These are phyloP conservation scores for Coemansia sp. DNA, from an alignment of 192 early-diverging fungal species.

Conservation along the genomic window DNA sequence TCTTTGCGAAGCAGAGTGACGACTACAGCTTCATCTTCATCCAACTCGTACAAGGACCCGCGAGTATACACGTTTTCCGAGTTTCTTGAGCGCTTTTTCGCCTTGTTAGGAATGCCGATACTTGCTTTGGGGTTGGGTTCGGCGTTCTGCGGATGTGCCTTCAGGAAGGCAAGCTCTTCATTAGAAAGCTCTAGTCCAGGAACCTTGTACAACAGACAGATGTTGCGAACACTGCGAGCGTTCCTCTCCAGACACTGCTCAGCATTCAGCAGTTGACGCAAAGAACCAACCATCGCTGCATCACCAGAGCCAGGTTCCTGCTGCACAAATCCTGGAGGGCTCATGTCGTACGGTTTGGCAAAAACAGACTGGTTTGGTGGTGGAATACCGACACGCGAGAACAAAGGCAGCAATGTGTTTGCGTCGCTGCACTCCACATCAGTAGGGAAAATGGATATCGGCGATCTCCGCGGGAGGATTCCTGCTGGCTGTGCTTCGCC, in stretches of 20 bases:
- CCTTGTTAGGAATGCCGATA: not conserved
- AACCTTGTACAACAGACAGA: conserved; percentile 43
- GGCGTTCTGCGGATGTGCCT: not conserved
- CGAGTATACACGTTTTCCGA: conserved; percentile 16
- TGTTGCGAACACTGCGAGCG: conserved; percentile 45
- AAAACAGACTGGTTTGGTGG: conserved; percentile 12
- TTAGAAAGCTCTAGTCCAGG: conserved; percentile 30
- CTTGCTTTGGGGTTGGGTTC: too few species aligned
- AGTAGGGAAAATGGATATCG: not conserved
- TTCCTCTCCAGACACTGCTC: conserved; percentile 52
- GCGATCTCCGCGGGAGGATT: not conserved
- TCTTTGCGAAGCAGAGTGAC: conserved; percentile 15
- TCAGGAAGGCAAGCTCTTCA: conserved; percentile 14
- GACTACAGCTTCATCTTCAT: too few species aligned
- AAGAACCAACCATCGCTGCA: conserved; percentile 28
- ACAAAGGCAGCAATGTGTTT: conserved; percentile 29
- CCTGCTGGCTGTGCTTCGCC: not conserved
- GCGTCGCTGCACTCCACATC: not conserved
- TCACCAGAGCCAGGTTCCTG: not conserved
- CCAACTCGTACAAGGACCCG: conserved; percentile 20
- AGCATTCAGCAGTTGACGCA: conserved; percentile 35
- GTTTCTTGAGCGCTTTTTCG: not conserved
- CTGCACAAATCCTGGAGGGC: not conserved
- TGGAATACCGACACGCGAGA: conserved; percentile 47
- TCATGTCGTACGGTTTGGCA: conserved; percentile 32